phyloP scores from a whole-genome alignment of 2,329 filamentous ascomycete species.

The Byssoonygena ceratinophila region DNA sequence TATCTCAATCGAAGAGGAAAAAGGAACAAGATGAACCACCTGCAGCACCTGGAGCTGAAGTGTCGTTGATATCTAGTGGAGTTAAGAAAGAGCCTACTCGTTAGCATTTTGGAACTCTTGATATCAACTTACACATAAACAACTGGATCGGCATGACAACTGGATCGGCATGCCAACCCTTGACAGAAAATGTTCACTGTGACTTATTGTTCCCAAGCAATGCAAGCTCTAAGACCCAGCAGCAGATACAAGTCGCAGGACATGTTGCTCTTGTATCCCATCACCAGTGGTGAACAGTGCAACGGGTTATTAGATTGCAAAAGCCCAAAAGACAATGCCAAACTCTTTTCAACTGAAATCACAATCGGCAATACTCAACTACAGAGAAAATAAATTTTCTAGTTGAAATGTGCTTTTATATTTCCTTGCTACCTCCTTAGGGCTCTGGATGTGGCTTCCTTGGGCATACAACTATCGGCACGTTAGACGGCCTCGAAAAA shows the following conservation, averaged over 20 bases:
- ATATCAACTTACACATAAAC: constrained; percentile 1
- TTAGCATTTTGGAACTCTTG: neutral
- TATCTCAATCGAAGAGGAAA: too few relatives aligned
- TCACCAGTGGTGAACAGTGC: constrained; percentile 42
- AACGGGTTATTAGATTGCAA: constrained; percentile 62
- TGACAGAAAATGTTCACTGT: constrained; percentile 12
- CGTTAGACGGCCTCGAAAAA: constrained; percentile 6
- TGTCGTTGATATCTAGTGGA: neutral
- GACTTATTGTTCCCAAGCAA: constrained; percentile 5
- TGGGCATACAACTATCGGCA: constrained; percentile 55
- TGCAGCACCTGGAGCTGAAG: neutral
- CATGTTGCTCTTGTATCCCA: constrained; percentile 55
- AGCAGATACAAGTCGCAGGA: constrained; percentile 32
- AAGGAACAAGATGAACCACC: too few relatives aligned
- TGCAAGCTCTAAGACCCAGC: neutral
- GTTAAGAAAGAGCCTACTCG: neutral
- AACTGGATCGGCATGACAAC: too few relatives aligned
- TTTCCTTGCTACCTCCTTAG: constrained; percentile 34
- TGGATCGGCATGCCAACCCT: too few relatives aligned
- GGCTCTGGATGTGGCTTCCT: constrained; percentile 51
- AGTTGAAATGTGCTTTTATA: neutral
- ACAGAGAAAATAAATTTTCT: neutral
- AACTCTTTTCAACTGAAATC: neutral
- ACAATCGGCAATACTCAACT: neutral
- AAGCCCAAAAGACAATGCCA: constrained; percentile 34